Evolutionary conservation across 2,329 filamentous ascomycete species (phyloP).

Genomic region (Lasiodiplodia sp.): DNA sequence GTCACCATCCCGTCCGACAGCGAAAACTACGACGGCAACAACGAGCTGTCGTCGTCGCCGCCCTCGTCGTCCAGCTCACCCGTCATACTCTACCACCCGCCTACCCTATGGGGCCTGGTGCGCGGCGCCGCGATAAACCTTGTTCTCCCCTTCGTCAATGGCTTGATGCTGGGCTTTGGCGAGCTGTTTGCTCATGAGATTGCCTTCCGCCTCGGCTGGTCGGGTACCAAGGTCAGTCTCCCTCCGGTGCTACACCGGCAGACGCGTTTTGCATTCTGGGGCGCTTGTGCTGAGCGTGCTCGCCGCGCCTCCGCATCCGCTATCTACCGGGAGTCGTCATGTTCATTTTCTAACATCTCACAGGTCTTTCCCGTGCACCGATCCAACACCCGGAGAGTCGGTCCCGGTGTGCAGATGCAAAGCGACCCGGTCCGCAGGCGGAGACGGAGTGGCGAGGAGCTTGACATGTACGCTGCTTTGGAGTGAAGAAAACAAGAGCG

Average conservation of each 20-base stretch:
- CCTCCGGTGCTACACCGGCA: background rate
- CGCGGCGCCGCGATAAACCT: conserved; percentile 94
- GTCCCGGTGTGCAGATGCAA: conserved; percentile 82
- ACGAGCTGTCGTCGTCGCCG: conserved; percentile 67
- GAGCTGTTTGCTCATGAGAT: conserved; percentile 97
- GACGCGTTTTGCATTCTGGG: background rate
- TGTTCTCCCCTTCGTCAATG: conserved; percentile 94
- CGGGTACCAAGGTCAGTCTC: conserved; percentile 78
- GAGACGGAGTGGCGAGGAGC: conserved; percentile 58
- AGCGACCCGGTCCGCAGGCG: conserved; percentile 68
- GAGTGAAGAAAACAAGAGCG: conserved; percentile 57
- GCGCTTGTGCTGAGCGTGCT: background rate
- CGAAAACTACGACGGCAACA: conserved; percentile 75
- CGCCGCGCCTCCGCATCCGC: background rate
- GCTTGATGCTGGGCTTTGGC: conserved; percentile 97
- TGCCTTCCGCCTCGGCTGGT: conserved; percentile 92
- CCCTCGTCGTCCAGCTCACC: conserved; percentile 69
- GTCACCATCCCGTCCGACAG: conserved; percentile 83
- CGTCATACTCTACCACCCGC: conserved; percentile 86
- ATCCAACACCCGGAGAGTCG: conserved; percentile 68
- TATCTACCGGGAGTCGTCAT: background rate
- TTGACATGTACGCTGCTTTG: conserved; percentile 72
- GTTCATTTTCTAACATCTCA: background rate
- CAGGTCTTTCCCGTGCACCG: conserved; percentile 69
- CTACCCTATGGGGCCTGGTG: conserved; percentile 83